Evolutionary conservation across 2,329 filamentous ascomycete genomes (phyloP).

Genomic region (Lachnellula suecica): DNA sequence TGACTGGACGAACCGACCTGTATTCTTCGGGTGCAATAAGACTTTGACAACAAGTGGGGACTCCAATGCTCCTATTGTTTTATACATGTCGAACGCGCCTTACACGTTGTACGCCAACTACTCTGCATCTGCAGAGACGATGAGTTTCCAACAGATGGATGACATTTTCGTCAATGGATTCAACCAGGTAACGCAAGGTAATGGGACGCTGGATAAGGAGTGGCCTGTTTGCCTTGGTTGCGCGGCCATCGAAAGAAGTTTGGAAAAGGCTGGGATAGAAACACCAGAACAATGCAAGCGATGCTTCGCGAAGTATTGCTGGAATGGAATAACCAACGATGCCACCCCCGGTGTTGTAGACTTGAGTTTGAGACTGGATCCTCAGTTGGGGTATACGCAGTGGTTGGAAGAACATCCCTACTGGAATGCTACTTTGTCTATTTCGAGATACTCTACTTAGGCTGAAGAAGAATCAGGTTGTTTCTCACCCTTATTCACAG

Average conservation of each 20-base stretch:
- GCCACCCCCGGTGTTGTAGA: slow-evolving; percentile 17
- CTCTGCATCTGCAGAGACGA: slow-evolving; percentile 70
- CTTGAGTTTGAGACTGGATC: slow-evolving; percentile 22
- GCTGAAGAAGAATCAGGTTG: too few species aligned
- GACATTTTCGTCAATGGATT: slow-evolving; percentile 85
- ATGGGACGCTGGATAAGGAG: slow-evolving; percentile 68
- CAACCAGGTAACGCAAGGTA: slow-evolving; percentile 79
- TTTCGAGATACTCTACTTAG: too few species aligned
- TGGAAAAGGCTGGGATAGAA: slow-evolving; percentile 66
- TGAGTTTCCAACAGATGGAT: slow-evolving; percentile 67
- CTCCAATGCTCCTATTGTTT: slow-evolving; percentile 67
- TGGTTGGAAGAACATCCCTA: too few species aligned
- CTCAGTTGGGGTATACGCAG: too few species aligned
- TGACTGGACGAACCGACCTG: slow-evolving; percentile 70
- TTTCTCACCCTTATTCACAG: too few species aligned
- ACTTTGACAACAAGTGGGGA: slow-evolving; percentile 59
- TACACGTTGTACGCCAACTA: slow-evolving; percentile 77
- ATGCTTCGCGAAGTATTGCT: slow-evolving; percentile 87
- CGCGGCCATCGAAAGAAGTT: slow-evolving; percentile 76
- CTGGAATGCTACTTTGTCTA: too few species aligned
- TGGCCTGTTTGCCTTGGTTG: slow-evolving; percentile 89
- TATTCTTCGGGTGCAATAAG: slow-evolving; percentile 77
- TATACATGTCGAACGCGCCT: slow-evolving; percentile 86
- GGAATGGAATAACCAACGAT: slow-evolving; percentile 63
- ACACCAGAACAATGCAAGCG: slow-evolving; percentile 70